A percentile compares a stretch with the other conserved stretches of the same genome.
phyloP scores from a whole-genome alignment of 306 rosid species.

The Lathyrus oleraceus region DNA sequence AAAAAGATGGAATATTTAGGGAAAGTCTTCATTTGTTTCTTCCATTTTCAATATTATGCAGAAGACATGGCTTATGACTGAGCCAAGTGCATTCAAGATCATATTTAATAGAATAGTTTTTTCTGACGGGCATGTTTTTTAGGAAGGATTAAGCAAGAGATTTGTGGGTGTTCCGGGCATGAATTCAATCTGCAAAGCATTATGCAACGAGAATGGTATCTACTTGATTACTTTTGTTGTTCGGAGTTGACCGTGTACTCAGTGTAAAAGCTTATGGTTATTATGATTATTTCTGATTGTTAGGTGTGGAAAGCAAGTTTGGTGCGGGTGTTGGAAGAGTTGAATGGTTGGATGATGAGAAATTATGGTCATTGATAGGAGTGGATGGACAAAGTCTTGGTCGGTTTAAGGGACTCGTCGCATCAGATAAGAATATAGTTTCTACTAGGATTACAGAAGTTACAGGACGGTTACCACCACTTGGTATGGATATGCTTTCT shows the following conservation, averaged over 20 bases:
- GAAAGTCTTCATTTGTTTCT: background rate
- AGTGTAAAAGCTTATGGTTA: slow-evolving; percentile 21
- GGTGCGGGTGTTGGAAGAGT: slow-evolving; percentile 62
- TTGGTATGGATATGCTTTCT: slow-evolving; percentile 63
- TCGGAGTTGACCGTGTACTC: slow-evolving; percentile 32
- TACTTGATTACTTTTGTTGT: slow-evolving; percentile 30
- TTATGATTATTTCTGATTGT: slow-evolving; percentile 1
- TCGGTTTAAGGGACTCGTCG: slow-evolving; percentile 76
- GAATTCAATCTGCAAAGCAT: slow-evolving; percentile 87
- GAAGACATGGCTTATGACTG: slow-evolving; percentile 5
- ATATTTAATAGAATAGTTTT: slow-evolving; percentile 13
- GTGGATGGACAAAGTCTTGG: slow-evolving; percentile 74
- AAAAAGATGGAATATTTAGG: background rate
- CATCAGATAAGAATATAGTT: slow-evolving; percentile 78
- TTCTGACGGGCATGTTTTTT: slow-evolving; percentile 44
- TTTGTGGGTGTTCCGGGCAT: slow-evolving; percentile 96
- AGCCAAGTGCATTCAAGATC: slow-evolving; percentile 15
- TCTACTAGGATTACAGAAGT: slow-evolving; percentile 65
- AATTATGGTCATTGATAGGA: slow-evolving; percentile 70
- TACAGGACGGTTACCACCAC: slow-evolving; percentile 67
- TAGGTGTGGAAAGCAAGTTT: slow-evolving; percentile 86
- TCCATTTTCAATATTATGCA: slow-evolving; percentile 18
- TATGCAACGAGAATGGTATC: slow-evolving; percentile 73
- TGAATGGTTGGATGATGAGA: slow-evolving; percentile 74
- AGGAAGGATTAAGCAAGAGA: slow-evolving; percentile 70